These are phyloP conservation scores for Schwanniomyces occidentalis DNA, from an alignment of 805 yeast species.

Conservation along the genomic window DNA sequence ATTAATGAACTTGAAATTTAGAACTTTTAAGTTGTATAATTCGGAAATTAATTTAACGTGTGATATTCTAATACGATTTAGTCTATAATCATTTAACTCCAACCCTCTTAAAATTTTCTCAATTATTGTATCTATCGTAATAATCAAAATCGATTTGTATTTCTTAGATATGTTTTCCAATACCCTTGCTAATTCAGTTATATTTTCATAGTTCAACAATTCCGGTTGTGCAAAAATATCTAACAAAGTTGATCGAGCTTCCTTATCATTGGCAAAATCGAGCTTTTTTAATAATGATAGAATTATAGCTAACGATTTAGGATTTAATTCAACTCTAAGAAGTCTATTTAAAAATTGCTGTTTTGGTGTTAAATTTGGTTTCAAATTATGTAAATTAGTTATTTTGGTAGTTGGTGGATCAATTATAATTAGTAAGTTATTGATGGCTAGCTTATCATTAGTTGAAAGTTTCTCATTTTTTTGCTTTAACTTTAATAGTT, in stretches of 20 bases:
- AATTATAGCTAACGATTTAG: conserved; percentile 22
- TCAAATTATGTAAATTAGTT: conserved; percentile 14
- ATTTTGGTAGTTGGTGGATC: conserved; percentile 53
- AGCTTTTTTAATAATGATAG: conserved; percentile 38
- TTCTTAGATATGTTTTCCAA: conserved; percentile 29
- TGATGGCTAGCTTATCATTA: conserved; percentile 58
- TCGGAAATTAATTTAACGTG: conserved; percentile 61
- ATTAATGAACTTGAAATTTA: conserved; percentile 47
- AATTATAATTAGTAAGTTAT: conserved; percentile 52
- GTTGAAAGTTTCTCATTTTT: conserved; percentile 50
- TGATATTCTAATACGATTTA: conserved; percentile 61
- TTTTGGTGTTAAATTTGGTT: conserved; percentile 27
- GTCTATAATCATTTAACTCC: conserved; percentile 60
- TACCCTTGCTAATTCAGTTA: conserved; percentile 50
- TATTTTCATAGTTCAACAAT: conserved; percentile 56
- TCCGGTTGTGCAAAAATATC: conserved; percentile 60
- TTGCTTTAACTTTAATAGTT: conserved; percentile 50
- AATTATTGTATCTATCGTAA: conserved; percentile 58
- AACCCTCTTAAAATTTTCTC: conserved; percentile 68
- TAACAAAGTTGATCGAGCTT: conserved; percentile 30
- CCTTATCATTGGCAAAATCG: conserved; percentile 45
- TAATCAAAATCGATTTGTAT: conserved; percentile 41
- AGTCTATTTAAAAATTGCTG: conserved; percentile 39
- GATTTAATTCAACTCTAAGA: conserved; percentile 51
- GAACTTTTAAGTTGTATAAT: conserved; percentile 48